These are phyloP conservation scores for Eucalyptus cloeziana DNA, from an alignment of 345 rosid species.

Conservation along the genomic window DNA sequence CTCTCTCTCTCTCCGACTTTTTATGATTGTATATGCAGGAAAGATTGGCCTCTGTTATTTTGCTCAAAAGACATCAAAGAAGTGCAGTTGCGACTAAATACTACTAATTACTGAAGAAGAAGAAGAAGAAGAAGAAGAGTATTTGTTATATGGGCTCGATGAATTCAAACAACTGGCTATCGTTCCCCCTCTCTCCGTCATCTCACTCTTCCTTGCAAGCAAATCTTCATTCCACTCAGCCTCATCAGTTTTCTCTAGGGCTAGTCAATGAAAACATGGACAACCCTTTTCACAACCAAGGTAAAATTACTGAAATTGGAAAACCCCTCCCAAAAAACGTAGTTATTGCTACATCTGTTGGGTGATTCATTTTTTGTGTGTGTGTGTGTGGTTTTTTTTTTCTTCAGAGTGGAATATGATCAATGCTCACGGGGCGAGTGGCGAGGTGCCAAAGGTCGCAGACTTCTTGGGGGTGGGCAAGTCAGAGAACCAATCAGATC, in stretches of 20 bases:
- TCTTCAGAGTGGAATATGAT: constrained; percentile 72
- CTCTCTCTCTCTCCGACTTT: neutral
- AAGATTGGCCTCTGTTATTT: neutral
- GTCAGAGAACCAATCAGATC: constrained; percentile 63
- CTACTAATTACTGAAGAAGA: neutral
- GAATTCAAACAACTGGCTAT: constrained; percentile 99
- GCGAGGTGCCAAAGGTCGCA: constrained; percentile 85
- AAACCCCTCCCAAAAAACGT: neutral
- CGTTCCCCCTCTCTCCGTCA: constrained; percentile 85
- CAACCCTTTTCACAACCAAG: constrained; percentile 83
- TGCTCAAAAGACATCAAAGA: neutral
- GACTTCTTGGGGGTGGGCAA: constrained; percentile 93
- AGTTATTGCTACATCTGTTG: neutral
- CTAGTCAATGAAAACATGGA: constrained; percentile 60
- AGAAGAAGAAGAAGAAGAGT: neutral
- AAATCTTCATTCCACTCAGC: constrained; percentile 60
- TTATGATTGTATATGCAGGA: neutral
- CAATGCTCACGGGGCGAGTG: constrained; percentile 37
- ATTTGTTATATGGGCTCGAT: constrained; percentile 20
- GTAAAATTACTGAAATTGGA: constrained; percentile 12
- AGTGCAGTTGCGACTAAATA: neutral
- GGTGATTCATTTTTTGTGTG: neutral
- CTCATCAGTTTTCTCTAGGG: constrained; percentile 79
- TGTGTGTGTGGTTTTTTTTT: neutral
- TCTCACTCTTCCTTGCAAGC: constrained; percentile 56